Evolutionary conservation across 2,329 filamentous ascomycete species (phyloP).

Genomic region (Emmonsiellopsis sp.): DNA sequence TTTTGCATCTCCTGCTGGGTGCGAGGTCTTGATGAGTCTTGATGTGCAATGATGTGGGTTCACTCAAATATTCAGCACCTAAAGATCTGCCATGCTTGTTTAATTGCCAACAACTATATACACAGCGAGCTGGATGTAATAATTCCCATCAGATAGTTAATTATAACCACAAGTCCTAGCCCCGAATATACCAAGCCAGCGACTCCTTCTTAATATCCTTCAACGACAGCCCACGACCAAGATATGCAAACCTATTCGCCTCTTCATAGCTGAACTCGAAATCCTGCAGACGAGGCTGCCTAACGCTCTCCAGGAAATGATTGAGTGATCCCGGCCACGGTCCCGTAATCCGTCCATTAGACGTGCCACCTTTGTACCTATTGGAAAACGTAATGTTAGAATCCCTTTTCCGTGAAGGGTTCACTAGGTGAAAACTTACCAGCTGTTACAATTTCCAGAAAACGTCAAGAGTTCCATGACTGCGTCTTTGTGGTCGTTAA

Average conservation of each 20-base stretch:
- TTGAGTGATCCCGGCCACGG: constrained; percentile 14
- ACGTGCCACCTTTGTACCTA: neutral
- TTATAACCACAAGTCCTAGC: neutral
- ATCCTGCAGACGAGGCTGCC: constrained; percentile 11
- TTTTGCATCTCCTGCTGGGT: too few relatives aligned
- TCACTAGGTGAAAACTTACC: constrained; percentile 8
- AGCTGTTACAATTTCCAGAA: constrained; percentile 7
- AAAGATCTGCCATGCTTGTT: too few relatives aligned
- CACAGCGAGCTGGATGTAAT: too few relatives aligned
- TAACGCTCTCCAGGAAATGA: constrained; percentile 13
- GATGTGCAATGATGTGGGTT: neutral
- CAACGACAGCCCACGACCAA: constrained; percentile 12
- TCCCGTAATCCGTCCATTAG: constrained; percentile 8
- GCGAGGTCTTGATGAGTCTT: too few relatives aligned
- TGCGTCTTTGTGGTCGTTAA: constrained; percentile 1
- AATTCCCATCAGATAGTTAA: too few relatives aligned
- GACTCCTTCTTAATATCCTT: constrained; percentile 4
- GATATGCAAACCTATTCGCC: constrained; percentile 12
- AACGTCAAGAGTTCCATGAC: constrained; percentile 1
- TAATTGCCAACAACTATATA: too few relatives aligned
- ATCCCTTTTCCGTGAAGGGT: neutral
- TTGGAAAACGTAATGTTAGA: neutral
- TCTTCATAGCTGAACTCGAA: constrained; percentile 14
- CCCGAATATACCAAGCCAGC: constrained; percentile 2
- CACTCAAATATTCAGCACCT: too few relatives aligned